A percentile compares a stretch with the other conserved stretches of the same genome.
These are phyloP conservation scores for Saccharomycodes ludwigii DNA, from an alignment of 805 yeast species.

Conservation along the genomic window DNA sequence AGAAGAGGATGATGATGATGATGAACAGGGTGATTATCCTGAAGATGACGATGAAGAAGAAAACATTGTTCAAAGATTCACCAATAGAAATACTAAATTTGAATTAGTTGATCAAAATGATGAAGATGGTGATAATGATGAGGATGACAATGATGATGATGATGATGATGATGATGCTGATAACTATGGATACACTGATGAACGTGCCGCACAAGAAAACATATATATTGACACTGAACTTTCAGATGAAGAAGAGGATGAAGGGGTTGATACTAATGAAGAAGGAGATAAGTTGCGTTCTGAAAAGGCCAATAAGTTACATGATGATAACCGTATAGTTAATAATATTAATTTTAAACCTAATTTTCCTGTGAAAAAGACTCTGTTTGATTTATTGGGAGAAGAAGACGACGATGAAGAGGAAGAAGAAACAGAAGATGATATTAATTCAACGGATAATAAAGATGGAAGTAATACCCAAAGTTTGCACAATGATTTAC, in stretches of 20 bases:
- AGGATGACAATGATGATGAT: slow-evolving; percentile 8
- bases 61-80: slow-evolving; percentile 12
- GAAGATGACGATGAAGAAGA: slow-evolving; percentile 7
- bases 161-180: slow-evolving; percentile 20
- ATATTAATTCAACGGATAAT: slow-evolving; percentile 44
- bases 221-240: slow-evolving; percentile 6
- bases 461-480: not conserved
- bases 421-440: slow-evolving; percentile 28
- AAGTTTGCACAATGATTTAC: not conserved
- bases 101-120: slow-evolving; percentile 1
- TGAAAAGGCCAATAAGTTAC: not conserved
- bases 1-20: slow-evolving; percentile 20
- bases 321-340: slow-evolving; percentile 8
- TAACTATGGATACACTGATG: slow-evolving; percentile 15
- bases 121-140: slow-evolving; percentile 8
- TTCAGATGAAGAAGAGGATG: slow-evolving; percentile 11
- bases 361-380: not conserved
- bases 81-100: slow-evolving; percentile 13
- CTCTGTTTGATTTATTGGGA: slow-evolving; percentile 5
- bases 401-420: slow-evolving; percentile 20
- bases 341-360: slow-evolving; percentile 4
- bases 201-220: slow-evolving; percentile 13
- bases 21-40: slow-evolving; percentile 6
- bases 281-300: not conserved
- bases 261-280: slow-evolving; percentile 1